Conservation (phyloP, 2,329 filamentous ascomycete genomes). For the Cryphonectria naterciae region DNA sequence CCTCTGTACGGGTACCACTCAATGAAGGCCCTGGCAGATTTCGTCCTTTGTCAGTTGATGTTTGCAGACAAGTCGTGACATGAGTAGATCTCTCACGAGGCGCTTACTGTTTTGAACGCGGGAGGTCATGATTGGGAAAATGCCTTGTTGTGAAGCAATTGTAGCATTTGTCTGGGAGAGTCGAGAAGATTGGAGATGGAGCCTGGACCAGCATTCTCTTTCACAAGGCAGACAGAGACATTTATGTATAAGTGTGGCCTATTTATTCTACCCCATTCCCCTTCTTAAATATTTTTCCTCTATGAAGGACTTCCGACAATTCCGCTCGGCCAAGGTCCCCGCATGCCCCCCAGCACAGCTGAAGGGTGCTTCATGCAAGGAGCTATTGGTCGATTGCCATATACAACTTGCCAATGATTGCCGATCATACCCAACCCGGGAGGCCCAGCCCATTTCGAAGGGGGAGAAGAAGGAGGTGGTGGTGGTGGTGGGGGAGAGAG, state of each 20-base stretch:
- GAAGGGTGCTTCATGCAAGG: background rate
- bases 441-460: background rate
- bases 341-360: background rate
- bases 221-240: background rate
- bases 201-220: background rate
- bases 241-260: background rate
- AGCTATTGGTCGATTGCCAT: background rate
- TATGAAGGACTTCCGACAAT: background rate
- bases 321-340: background rate
- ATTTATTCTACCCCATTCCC: background rate
- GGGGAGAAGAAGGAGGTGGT: too few species aligned
- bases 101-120: background rate
- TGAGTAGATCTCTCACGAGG: background rate
- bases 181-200: background rate
- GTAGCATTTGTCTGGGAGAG: background rate
- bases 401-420: background rate
- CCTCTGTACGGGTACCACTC: background rate
- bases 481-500: background rate
- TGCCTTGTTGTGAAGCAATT: background rate
- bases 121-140: background rate
- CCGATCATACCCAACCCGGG: background rate
- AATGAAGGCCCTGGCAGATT: background rate
- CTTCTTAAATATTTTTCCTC: background rate
- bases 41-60: background rate
- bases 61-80: background rate